Evolutionary conservation across 768 basidiomycete species (phyloP).

Genomic region (Termitomyces sp.): DNA sequence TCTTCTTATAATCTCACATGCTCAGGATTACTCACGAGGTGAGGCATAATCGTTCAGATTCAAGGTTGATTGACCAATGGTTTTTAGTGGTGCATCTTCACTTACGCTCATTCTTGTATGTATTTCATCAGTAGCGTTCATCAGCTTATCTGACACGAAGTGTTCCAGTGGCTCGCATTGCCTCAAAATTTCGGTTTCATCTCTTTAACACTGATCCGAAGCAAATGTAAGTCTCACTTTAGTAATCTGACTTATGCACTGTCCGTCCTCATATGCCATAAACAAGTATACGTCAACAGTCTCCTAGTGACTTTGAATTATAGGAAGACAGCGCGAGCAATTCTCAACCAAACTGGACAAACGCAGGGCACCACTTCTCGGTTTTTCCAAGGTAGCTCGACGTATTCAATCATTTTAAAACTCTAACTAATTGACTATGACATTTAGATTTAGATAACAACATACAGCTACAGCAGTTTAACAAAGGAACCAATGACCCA

Average conservation of each 20-base stretch:
- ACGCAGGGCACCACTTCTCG: constrained; percentile 3
- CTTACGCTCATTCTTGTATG: constrained; percentile 9
- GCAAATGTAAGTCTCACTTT: constrained; percentile 1
- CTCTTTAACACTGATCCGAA: constrained; percentile 8
- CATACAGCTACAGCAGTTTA: background rate
- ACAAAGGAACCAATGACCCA: background rate
- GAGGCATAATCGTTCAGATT: background rate
- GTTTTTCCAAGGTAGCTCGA: constrained; percentile 6
- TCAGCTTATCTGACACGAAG: background rate
- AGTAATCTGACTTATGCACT: background rate
- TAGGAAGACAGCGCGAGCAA: constrained; percentile 2
- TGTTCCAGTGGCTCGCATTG: constrained; percentile 4
- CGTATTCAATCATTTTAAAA: no score
- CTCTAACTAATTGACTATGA: background rate
- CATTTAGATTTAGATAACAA: background rate
- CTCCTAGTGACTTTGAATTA: constrained; percentile 10
- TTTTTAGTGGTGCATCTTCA: constrained; percentile 5
- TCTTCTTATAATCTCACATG: background rate
- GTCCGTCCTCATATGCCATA: background rate
- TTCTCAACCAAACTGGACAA: background rate
- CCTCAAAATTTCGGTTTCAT: constrained; percentile 12
- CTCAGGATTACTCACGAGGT: constrained; percentile 9
- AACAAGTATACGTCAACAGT: constrained; percentile 9
- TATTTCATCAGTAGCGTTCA: background rate
- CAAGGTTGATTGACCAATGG: background rate